phyloP scores from a whole-genome alignment of 768 basidiomycete species.

The Pulveroboletus frians region DNA sequence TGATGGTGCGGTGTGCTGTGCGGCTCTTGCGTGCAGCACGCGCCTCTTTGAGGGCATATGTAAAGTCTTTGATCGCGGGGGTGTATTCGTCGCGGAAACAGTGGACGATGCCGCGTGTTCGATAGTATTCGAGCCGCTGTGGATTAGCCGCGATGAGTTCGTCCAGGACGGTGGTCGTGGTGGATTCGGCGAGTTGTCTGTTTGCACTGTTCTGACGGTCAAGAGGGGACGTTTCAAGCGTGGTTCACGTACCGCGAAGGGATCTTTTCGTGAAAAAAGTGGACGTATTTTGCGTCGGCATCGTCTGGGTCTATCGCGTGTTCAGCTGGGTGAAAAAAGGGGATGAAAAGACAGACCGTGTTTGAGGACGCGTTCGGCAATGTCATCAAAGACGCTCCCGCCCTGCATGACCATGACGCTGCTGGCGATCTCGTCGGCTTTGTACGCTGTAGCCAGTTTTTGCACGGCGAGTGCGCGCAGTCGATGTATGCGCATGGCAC shows the following conservation, averaged over 20 bases:
- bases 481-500: slow-evolving; percentile 76
- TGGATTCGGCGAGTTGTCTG: slow-evolving; percentile 83
- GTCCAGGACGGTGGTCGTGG: slow-evolving; percentile 72
- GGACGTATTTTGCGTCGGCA: slow-evolving; percentile 78
- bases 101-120: slow-evolving; percentile 87
- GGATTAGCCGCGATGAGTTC: slow-evolving; percentile 70
- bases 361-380: slow-evolving; percentile 83
- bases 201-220: slow-evolving; percentile 20
- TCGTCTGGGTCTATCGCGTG: slow-evolving; percentile 60
- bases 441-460: slow-evolving; percentile 81
- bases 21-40: slow-evolving; percentile 65
- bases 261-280: slow-evolving; percentile 94
- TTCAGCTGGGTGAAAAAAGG: not conserved
- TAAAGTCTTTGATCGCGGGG: slow-evolving; percentile 74
- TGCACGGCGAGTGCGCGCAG: slow-evolving; percentile 79
- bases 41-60: slow-evolving; percentile 73
- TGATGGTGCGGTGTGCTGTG: slow-evolving; percentile 45
- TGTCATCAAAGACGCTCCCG: slow-evolving; percentile 85
- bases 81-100: slow-evolving; percentile 82
- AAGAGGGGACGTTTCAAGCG: slow-evolving; percentile 4
- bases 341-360: slow-evolving; percentile 38
- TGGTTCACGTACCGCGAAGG: slow-evolving; percentile 68
- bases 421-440: slow-evolving; percentile 84
- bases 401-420: slow-evolving; percentile 96
- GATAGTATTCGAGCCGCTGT: slow-evolving; percentile 76